Base-by-base conservation (phyloP, 2,329 filamentous ascomycete genomes). In the Pseudovirgaria hyperparasitica region DNA sequence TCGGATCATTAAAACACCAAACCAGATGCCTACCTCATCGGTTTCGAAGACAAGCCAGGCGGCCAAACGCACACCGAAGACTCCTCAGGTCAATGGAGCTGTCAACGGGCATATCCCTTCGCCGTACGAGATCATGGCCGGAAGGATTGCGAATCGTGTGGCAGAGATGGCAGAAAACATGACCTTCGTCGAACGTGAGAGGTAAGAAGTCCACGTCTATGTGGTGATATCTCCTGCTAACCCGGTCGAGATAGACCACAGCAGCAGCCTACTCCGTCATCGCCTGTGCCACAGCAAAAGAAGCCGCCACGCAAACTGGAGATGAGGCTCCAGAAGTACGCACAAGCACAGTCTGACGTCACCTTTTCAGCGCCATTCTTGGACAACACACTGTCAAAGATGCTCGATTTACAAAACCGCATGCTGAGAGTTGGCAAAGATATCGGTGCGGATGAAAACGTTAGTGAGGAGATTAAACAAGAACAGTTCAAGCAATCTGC, bases 151-250 rank as follows among this genome's bases (percentile, higher is more conserved):
- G 22, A 65, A 65, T 42, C 51, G 62, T 23, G 60, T 65, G 9
- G 62, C 59, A 5, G 62, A 65, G 38, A 63, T 65, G 59, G 62
- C 62, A 6, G 62, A 65, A 46, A 63, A 61, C 46, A 60, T 62
- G 37, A 64, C 61, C 10, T 63, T 65, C 34, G 57, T 63, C 23
- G 60, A 64, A 43, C 55, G 58, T 16, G 46, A 52, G 27, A 45
- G 39, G 50, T 55, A 44, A 27, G 47, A 37, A 24, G 16, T 11
- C 22, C 19, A 8, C 19, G n/a, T 20, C n/a, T n/a, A 20, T n/a
- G 8, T 20, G 19, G 19, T 20, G 19, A 8, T 20, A n/a, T 8
- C 19, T 8, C 19, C 8, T 20, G 19, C 8, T 28, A 18, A 16
- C 9, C 2, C 6, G 6, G n/a, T n/a, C n/a, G n/a, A n/a, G n/a